Conservation (phyloP, 2,329 filamentous ascomycete species). For the Stagonosporopsis chrysanthemi region DNA sequence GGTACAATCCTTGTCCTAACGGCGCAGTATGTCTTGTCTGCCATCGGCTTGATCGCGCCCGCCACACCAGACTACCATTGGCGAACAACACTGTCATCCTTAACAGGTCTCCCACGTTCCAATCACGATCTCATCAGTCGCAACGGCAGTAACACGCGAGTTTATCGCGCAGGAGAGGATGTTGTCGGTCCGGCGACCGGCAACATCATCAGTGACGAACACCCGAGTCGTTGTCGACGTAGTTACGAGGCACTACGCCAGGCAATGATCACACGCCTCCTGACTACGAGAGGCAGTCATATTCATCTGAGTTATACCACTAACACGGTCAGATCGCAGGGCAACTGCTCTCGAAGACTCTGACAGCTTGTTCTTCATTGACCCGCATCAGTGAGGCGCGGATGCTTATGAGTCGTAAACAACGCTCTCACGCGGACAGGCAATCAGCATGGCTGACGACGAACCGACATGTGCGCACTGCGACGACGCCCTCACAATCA, state of each 20-base stretch:
- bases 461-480: background rate
- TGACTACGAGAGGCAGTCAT: background rate
- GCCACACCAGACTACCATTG: background rate
- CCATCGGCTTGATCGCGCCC: slow-evolving; percentile 1
- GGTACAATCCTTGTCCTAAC: slow-evolving; percentile 1
- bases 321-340: background rate
- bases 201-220: slow-evolving; percentile 5
- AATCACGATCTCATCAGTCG: background rate
- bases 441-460: background rate
- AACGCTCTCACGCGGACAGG: background rate
- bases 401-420: slow-evolving; percentile 1
- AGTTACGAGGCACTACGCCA: background rate
- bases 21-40: slow-evolving; percentile 8
- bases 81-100: slow-evolving; percentile 1
- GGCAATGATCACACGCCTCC: background rate
- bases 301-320: background rate
- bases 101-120: background rate
- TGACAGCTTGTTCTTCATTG: background rate
- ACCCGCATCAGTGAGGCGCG: background rate
- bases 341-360: background rate
- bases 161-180: background rate
- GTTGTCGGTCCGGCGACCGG: background rate
- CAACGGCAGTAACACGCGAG: background rate
- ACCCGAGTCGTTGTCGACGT: background rate
- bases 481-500: background rate